These are phyloP conservation scores for Fusarium irregulare DNA, from an alignment of 2,329 filamentous ascomycete species.

Conservation along the genomic window DNA sequence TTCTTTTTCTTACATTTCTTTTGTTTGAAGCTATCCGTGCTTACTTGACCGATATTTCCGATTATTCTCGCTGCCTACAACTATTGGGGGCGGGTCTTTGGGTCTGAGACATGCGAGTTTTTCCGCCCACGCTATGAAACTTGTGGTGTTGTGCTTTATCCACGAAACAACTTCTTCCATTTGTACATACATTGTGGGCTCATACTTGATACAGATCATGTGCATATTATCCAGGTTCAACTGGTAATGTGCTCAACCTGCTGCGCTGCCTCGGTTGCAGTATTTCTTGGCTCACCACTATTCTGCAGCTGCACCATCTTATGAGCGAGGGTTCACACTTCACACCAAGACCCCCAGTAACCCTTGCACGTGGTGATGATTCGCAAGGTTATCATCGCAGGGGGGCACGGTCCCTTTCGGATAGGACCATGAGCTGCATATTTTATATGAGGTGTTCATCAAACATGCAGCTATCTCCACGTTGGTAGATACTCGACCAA, in stretches of 20 bases:
- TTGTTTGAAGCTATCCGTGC: constrained; percentile 2
- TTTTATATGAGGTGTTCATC: constrained; percentile 34
- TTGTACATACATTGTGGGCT: constrained; percentile 9
- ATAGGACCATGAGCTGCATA: constrained; percentile 35
- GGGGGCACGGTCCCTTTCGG: constrained; percentile 23
- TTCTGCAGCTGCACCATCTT: constrained; percentile 18
- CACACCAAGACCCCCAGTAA: constrained; percentile 10
- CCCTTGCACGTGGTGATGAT: constrained; percentile 28
- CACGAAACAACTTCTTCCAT: constrained; percentile 11
- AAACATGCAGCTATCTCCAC: constrained; percentile 37
- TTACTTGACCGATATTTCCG: constrained; percentile 18
- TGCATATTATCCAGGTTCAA: constrained; percentile 4
- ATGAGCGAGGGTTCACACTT: constrained; percentile 15
- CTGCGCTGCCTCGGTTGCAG: constrained; percentile 10
- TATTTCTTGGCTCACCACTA: constrained; percentile 20
- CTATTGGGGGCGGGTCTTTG: not conserved
- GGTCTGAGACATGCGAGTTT: constrained; percentile 28
- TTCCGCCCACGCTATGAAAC: constrained; percentile 25
- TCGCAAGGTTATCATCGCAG: constrained; percentile 21
- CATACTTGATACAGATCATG: constrained; percentile 6
- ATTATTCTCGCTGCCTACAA: constrained; percentile 18
- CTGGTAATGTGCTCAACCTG: not conserved
- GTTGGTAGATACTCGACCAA: constrained; percentile 17
- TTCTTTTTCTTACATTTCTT: not conserved
- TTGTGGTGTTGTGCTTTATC: constrained; percentile 24